A percentile compares a stretch with the other conserved stretches of the same genome.
Conservation (phyloP, 768 basidiomycete genomes). For the Amanita molliuscula region DNA sequence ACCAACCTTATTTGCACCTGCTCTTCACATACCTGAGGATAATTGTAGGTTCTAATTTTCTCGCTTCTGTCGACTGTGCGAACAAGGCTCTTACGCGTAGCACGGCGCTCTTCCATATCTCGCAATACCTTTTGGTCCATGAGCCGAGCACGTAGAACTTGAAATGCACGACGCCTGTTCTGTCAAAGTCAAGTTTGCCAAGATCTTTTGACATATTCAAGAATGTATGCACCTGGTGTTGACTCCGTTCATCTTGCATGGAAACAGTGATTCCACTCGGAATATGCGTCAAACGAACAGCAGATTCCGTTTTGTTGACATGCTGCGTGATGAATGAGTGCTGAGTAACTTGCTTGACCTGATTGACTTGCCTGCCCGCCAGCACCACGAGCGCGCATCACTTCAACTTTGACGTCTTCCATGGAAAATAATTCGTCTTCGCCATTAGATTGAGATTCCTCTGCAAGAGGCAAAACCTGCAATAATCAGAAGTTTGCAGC, state of each 20-base stretch:
- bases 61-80: constrained; percentile 81
- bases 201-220: neutral
- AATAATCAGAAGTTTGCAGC: neutral
- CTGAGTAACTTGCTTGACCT: neutral
- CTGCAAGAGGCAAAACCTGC: constrained; percentile 74
- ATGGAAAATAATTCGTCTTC: constrained; percentile 64
- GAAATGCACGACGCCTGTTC: constrained; percentile 92
- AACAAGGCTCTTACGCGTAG: constrained; percentile 62
- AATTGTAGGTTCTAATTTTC: constrained; percentile 95
- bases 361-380: constrained; percentile 71
- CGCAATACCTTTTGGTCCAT: constrained; percentile 68
- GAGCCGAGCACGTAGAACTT: constrained; percentile 77
- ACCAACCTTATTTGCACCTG: neutral
- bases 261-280: constrained; percentile 93
- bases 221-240: constrained; percentile 63
- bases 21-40: constrained; percentile 49
- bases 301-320: constrained; percentile 98
- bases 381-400: constrained; percentile 95
- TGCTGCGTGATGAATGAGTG: constrained; percentile 40
- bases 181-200: constrained; percentile 18
- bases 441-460: constrained; percentile 46
- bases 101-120: constrained; percentile 63
- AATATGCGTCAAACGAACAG: constrained; percentile 86
- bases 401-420: constrained; percentile 84
- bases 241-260: constrained; percentile 96